Evolutionary conservation across 768 basidiomycete species (phyloP), one percentile per base, ranked within the genome.

Genomic region (Phanerochaete sordida): DNA sequence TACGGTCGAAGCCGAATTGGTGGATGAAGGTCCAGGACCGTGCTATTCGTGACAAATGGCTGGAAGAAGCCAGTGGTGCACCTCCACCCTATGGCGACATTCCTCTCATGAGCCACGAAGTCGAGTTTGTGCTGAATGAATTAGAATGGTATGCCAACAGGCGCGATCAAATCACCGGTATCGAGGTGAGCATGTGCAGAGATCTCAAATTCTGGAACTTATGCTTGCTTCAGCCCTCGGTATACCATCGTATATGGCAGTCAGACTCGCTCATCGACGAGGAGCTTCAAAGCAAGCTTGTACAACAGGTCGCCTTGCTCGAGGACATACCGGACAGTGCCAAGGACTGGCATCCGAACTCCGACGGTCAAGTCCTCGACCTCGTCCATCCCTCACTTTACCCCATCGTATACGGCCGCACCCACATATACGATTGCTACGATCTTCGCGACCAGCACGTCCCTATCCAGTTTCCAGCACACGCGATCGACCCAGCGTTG

Each of bases 331-430:
- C 75, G 0, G 74, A 72, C 4, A 66, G 67, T 0, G 27, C 69
- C 54, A 75, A 73, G 43, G 80, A 81, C 64, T 81, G 80, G 80
- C 79, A 81, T 62, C 80, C 80, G 5, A 70, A 73, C 2, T 77
- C 77, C 1, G 69, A 80, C 60, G 66, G 26, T 5, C 74, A 74
- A 52, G 79, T 81, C 0, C 74, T 78, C 44, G 78, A 81, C 58
- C 69, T 81, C 24, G 75, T 81, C 0, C 77, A 82, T 53, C 80
- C 80, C 35, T 76, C 79, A 1, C 70, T 80, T 0, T 81, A 72
- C 62, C 73, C 73, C 33, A 60, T 80, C 0, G 68, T 75, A 7
- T 79, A 79, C 57, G 75, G 71, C 9, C 68, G 67, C 23, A 73
- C 72, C 0, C 3, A 21, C 2, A n/a, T 56, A 12, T 24, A 27